Percentiles rank a stretch among this genome's conserved stretches.
Conservation (phyloP, 768 basidiomycete genomes). For the Phlebiopsis flavidoalba region DNA sequence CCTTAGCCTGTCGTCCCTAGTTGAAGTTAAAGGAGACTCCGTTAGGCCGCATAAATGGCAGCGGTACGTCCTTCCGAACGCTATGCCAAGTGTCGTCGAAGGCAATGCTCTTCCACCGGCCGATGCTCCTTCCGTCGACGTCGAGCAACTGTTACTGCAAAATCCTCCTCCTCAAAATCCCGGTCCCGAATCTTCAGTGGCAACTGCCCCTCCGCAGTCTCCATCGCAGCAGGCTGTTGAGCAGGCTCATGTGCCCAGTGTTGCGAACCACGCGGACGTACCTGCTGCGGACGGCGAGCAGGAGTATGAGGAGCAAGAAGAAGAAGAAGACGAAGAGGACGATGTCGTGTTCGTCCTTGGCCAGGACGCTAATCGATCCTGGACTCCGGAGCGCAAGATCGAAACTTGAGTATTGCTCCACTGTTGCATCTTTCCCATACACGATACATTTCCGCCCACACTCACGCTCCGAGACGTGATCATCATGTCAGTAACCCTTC, state of each 20-base stretch:
- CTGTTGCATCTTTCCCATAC: not conserved
- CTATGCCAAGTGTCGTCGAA: constrained; percentile 43
- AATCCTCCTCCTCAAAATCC: not conserved
- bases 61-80: constrained; percentile 57
- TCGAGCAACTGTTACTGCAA: not conserved
- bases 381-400: constrained; percentile 29
- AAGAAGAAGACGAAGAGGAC: constrained; percentile 67
- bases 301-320: constrained; percentile 28
- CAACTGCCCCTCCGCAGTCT: not conserved
- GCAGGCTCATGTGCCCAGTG: not conserved
- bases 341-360: constrained; percentile 73
- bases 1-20: constrained; percentile 55
- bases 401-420: not conserved
- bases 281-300: not conserved
- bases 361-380: constrained; percentile 27
- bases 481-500: not conserved
- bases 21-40: constrained; percentile 65
- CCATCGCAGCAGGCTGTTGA: not conserved
- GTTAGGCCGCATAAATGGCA: constrained; percentile 71
- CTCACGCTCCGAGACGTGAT: not conserved
- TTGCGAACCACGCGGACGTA: not conserved
- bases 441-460: not conserved
- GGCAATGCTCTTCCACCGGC: not conserved
- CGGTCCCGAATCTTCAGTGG: not conserved
- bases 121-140: constrained; percentile 11